Base-by-base conservation (phyloP, 2,329 filamentous ascomycete genomes). In the Ceratocystis eucalypticola region DNA sequence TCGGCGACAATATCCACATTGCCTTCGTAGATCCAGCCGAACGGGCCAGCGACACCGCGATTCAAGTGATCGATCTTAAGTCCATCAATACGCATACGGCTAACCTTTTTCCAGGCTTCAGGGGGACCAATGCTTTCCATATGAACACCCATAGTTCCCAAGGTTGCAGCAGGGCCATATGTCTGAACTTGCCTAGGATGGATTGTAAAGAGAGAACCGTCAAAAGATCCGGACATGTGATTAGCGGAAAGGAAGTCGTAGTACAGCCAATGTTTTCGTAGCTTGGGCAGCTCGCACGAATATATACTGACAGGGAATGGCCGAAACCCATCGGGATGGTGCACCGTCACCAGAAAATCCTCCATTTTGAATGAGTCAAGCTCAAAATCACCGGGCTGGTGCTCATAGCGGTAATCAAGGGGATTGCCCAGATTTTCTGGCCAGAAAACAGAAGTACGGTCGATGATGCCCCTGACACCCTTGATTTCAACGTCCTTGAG, bases 21-120 rank as follows among this genome's bases (percentile, higher is more conserved):
- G 44, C 94, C 94, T 76, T 97, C 91, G 70, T 95, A 89, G 65
- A 99, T 99, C 94, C 94, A 99, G 2, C 91, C 92, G 74, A 99
- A 96, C 0, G 93, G 92, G 0, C 94, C 94, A 69, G 94, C 86
- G 20, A 96, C 91, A 28, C 92, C 92, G 53, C 91, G 85, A 73
- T 99, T 99, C 8, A 99, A 81, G 74, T 99, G 94, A 72, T 97
- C 94, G 65, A 99, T 96, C 73, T 88, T 96, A 8, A 99, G 81
- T 0, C 88, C 91, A 73, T 99, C 94, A 67, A 99, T 95, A 4
- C 94, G 85, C 67, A 97, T 84, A 28, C 94, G 84, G 72, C 88
- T 96, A 70, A 96, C 92, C 75, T 96, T 97, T 76, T 97, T 96
- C 93, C 93, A 99, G 0, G 86, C 86, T 67, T 84, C 84, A 4